Base-by-base conservation (phyloP, 306 rosid species). In the Cotoneaster glaucophyllus region DNA sequence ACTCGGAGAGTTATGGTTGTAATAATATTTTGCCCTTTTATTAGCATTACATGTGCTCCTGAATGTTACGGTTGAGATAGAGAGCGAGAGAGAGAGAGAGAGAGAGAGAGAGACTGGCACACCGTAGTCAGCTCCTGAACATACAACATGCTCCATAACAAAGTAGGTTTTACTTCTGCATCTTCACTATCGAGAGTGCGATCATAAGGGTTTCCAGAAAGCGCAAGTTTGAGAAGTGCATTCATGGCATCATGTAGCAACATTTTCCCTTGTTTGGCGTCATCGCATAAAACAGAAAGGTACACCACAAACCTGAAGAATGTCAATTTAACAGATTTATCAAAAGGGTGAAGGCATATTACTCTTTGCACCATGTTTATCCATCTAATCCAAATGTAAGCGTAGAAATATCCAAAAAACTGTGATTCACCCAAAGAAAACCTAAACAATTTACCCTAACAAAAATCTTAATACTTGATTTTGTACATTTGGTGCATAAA, bases 111-210 rank as follows among this genome's bases (percentile, higher is more conserved):
- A 39, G 43, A 39, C 0, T 8, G 43, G 39, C 39, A 34, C 39
- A 92, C 95, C 90, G 0, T 74, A 44, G 81, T 83, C 39, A 82
- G 75, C 70, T 89, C 93, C 87, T 95, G 98, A 83, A 90, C 79
- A 86, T 88, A 95, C 70, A 75, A 53, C 50, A 88, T 87, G 64
- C 90, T 89, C 98, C 98, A 95, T 68, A 95, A 87, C 75, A 90
- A 79, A 43, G 62, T 57, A 37, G 91, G 89, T 74, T 88, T 87
- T 77, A 21, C 86, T 62, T 76, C 71, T 39, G 80, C 85, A 43
- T 80, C 76, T 58, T 74, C 90, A 82, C 78, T 80, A 74, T 80
- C 85, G 77, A 43, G 84, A 62, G 57, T 54, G n/a, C 90, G 80
- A 83, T 74, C 70, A 70, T 86, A 88, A 73, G 89, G 67, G 71